A percentile compares a stretch with the other conserved stretches of the same genome.
Conservation (phyloP, 2,329 filamentous ascomycete species). For the Colletotrichum simmondsii region DNA sequence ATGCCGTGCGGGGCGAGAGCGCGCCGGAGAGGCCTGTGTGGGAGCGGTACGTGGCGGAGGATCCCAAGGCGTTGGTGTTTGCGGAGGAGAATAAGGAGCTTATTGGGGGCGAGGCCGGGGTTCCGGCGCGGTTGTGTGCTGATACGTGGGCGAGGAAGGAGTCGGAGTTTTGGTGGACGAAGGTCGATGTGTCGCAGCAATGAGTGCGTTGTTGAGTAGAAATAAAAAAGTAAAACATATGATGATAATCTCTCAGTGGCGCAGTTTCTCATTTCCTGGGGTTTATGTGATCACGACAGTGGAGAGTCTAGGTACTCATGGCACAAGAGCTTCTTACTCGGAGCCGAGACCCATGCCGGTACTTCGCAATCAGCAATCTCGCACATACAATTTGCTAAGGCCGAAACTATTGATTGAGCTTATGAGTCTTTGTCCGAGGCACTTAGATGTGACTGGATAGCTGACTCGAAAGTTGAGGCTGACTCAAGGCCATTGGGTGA, state of each 20-base stretch:
- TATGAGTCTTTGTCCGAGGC: too few species aligned
- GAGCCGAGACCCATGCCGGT: too few species aligned
- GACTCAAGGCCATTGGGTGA: too few species aligned
- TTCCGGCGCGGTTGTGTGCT: conserved; percentile 56
- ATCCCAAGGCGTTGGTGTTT: conserved; percentile 62
- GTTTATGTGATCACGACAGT: too few species aligned
- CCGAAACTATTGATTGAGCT: too few species aligned
- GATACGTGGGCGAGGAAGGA: conserved; percentile 54
- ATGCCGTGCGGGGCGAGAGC: conserved; percentile 19
- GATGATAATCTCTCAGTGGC: neutral
- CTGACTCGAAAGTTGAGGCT: too few species aligned
- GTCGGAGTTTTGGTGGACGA: conserved; percentile 71
- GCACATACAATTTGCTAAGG: too few species aligned
- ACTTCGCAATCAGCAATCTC: too few species aligned
- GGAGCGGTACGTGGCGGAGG: conserved; percentile 29
- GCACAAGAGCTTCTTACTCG: too few species aligned
- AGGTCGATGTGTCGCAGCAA: conserved; percentile 57
- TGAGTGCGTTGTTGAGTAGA: neutral
- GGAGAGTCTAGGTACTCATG: too few species aligned
- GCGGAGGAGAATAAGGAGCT: conserved; percentile 69
- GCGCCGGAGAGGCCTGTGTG: conserved; percentile 52
- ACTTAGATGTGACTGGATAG: too few species aligned
- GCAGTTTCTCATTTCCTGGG: too few species aligned
- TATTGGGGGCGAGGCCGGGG: conserved; percentile 44
- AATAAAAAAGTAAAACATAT: neutral